Evolutionary conservation across 805 yeast genomes (phyloP), one percentile per base, ranked within the genome.

Genomic region (Starmerella floricola): DNA sequence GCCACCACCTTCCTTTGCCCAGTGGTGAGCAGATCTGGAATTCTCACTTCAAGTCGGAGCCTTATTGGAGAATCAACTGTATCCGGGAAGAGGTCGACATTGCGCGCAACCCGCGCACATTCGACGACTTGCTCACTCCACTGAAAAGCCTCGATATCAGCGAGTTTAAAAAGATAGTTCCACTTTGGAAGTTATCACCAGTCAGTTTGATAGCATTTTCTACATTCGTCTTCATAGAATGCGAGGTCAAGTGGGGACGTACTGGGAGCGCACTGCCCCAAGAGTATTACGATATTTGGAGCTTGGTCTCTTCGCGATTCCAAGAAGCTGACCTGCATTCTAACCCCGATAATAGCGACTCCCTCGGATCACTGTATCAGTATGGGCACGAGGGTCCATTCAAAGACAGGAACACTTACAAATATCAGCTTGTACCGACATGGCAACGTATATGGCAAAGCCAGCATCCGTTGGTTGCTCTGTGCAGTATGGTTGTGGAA

Each of bases 1-100:
- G 38, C 23, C 18, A 24, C 10, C 31, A 23, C 4, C 15, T 30
- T 6, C 32, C 29, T 6, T 23, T 37, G 29, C 40, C 40, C 6
- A 13, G 40, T 23, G 28, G 34, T 10, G 40, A 37, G 17, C 10
- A 27, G 13, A 24, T 37, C 15, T 37, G 40, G 40, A 37, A 30
- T 30, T 30, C 40, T 8, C 10, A 11, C 11, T 37, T 30, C 19
- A 16, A 29, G 29, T 13, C 27, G 3, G 34, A 27, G 21, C 18
- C 19, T 18, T 6, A 6, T 3, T 37, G 40, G 40, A 20, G 34
- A 3, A 24, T 13, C 5, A 29, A 29, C 24, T 37, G 5, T n/a
- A 8, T 10, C 4, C 19, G 28, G 19, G 40, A 37, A 15, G 20
- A 4, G 5, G 6, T n/a, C 18, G 15, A 30, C 18, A 27, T 3